Percentiles rank a stretch among this genome's conserved stretches.
These are phyloP conservation scores for Apophysomyces trapeziformis DNA, from an alignment of 371 early-diverging fungal species.

Conservation along the genomic window DNA sequence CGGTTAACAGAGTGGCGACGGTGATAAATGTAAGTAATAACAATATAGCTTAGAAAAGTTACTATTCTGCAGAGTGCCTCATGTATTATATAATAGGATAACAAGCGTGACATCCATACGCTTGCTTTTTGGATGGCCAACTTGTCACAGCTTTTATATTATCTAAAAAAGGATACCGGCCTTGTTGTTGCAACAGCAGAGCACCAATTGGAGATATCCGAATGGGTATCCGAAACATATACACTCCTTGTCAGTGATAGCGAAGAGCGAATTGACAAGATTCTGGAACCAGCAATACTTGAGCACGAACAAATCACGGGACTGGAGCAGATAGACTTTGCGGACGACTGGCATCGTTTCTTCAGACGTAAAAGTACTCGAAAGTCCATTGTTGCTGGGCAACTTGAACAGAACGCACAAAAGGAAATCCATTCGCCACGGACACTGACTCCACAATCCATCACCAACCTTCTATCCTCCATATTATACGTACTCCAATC, in stretches of 20 bases:
- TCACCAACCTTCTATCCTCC: constrained; percentile 67
- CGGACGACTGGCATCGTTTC: constrained; percentile 62
- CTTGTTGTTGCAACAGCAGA: constrained; percentile 68
- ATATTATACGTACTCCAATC: constrained; percentile 62
- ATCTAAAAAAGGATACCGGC: constrained; percentile 80
- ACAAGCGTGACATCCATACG: constrained; percentile 39
- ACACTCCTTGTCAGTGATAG: constrained; percentile 66
- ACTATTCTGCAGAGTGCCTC: not conserved
- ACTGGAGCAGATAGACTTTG: constrained; percentile 69
- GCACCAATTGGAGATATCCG: constrained; percentile 70
- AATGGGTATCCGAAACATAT: constrained; percentile 77
- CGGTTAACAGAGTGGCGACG: constrained; percentile 61
- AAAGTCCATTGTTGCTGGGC: not conserved
- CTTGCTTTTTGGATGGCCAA: constrained; percentile 89
- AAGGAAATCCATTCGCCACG: constrained; percentile 17
- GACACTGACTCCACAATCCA: constrained; percentile 57
- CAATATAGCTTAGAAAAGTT: too few relatives aligned
- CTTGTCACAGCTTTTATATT: constrained; percentile 75
- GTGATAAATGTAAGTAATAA: constrained; percentile 54
- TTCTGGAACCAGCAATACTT: constrained; percentile 75
- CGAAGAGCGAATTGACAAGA: constrained; percentile 59
- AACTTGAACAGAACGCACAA: constrained; percentile 11
- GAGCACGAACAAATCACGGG: constrained; percentile 77
- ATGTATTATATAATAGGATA: constrained; percentile 20
- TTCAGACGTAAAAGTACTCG: constrained; percentile 37